Conservation (phyloP, 306 rosid species). For the Rosa chinensis region DNA sequence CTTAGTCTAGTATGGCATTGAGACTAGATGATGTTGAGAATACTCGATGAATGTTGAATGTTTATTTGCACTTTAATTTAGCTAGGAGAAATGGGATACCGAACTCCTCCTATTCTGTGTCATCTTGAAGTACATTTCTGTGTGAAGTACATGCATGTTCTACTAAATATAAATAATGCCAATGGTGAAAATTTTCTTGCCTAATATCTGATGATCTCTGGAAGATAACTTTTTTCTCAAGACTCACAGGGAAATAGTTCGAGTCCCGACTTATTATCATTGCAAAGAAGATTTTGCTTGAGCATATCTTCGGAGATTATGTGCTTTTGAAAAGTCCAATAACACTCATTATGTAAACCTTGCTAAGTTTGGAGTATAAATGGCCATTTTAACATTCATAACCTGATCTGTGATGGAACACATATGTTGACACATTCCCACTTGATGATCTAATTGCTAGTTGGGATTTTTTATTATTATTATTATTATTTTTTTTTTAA, state of each 20-base stretch:
- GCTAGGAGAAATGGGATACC: constrained; percentile 26
- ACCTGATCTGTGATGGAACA: not conserved
- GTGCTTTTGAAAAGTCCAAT: not conserved
- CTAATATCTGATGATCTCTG: not conserved
- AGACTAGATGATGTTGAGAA: constrained; percentile 15
- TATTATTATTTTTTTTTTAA: no score
- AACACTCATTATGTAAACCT: not conserved
- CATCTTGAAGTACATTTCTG: constrained; percentile 19
- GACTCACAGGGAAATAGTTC: not conserved
- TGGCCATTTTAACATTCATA: not conserved
- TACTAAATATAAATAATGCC: constrained; percentile 15
- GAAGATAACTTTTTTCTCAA: not conserved
- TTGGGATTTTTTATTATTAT: not conserved
- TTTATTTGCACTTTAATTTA: constrained; percentile 14
- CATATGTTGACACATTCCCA: not conserved
- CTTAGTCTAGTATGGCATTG: constrained; percentile 37
- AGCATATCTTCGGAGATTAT: not conserved
- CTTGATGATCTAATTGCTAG: not conserved
- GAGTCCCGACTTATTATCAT: not conserved
- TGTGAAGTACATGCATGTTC: constrained; percentile 22
- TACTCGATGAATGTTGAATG: constrained; percentile 33
- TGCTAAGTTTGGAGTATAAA: not conserved
- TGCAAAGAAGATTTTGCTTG: not conserved
- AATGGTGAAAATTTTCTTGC: constrained; percentile 19
- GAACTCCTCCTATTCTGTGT: constrained; percentile 23